Evolutionary conservation across 2,329 filamentous ascomycete species (phyloP), one percentile per base, ranked within the genome.

Genomic region (Colletotrichum lini): DNA sequence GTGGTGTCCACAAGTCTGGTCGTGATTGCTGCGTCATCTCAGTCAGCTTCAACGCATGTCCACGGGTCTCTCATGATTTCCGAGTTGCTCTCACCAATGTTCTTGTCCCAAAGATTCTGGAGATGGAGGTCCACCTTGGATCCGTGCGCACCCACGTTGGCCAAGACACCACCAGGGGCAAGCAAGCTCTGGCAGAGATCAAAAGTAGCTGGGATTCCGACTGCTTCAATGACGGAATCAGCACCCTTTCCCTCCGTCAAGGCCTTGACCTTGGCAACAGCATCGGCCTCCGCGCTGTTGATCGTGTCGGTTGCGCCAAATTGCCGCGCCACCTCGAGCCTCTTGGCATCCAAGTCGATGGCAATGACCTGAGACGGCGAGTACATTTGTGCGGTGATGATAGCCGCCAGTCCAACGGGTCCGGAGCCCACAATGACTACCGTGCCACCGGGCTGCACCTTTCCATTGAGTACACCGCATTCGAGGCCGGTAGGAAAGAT

Each of bases 341-440:
- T 80, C 50, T 82, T 80, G 2, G 81, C 77, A 67, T 89, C 87
- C 49, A 79, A 79, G 74, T 90, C 89, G 26, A 91, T 78, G 72
- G 85, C 82, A 12, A 90, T 84, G 30, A 90, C 79, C 70, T 82
- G 78, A 3, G 83, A 79, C 0, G 88, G 88, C 0, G 86, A 84
- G 75, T 89, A 90, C 61, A 90, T 80, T 75, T 85, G 52, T 44
- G 77, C 77, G 49, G 73, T 74, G 60, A 77, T 76, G 5, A 75
- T 73, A 23, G 68, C 63, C 86, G 92, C 91, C 12, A 92, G 79
- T 1, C 90, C 90, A 1, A 92, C 89, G 0, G 90, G 90, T 0
- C 90, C 89, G 0, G 88, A 88, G 0, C 90, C 91, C 68, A 92
- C 92, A 1, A 92, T 85, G 1, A 89, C 90, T 2, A 92, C 85